These are phyloP conservation scores for Cokeromyces recurvatus DNA, from an alignment of 371 early-diverging fungal genomes.

Conservation along the genomic window DNA sequence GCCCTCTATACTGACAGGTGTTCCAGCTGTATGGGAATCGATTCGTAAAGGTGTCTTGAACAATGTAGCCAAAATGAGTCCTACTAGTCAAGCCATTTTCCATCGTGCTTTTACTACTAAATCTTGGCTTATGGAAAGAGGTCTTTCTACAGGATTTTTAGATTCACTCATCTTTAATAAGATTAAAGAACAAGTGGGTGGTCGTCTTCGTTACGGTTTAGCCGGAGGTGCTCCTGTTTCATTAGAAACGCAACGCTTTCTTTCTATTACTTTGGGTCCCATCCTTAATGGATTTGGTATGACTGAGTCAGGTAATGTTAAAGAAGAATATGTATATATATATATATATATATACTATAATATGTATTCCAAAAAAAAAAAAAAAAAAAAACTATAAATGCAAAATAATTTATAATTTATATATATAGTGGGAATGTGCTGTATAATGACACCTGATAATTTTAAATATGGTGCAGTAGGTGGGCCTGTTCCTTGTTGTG, in stretches of 20 bases:
- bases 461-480: constrained; percentile 66
- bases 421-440: constrained; percentile 33
- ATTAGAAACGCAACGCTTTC: constrained; percentile 61
- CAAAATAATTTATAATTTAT: too few species aligned
- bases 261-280: constrained; percentile 61
- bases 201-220: constrained; percentile 63
- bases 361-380: too few species aligned
- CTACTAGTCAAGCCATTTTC: constrained; percentile 45
- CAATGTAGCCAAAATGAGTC: constrained; percentile 21
- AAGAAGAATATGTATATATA: constrained; percentile 5
- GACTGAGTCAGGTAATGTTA: background rate
- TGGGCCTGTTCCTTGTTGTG: constrained; percentile 68
- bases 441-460: constrained; percentile 51
- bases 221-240: constrained; percentile 82
- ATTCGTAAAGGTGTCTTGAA: constrained; percentile 65
- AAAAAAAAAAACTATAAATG: too few species aligned
- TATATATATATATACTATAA: too few species aligned
- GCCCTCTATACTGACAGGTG: constrained; percentile 77
- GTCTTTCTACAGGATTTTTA: constrained; percentile 52
- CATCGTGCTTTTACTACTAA: constrained; percentile 52
- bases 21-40: constrained; percentile 78
- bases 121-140: constrained; percentile 43
- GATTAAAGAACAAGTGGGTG: constrained; percentile 73
- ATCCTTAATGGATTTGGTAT: constrained; percentile 77
- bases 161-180: constrained; percentile 70